phyloP scores from a whole-genome alignment of 495 filamentous ascomycete genomes.

The Hypoxylon lenormandii region DNA sequence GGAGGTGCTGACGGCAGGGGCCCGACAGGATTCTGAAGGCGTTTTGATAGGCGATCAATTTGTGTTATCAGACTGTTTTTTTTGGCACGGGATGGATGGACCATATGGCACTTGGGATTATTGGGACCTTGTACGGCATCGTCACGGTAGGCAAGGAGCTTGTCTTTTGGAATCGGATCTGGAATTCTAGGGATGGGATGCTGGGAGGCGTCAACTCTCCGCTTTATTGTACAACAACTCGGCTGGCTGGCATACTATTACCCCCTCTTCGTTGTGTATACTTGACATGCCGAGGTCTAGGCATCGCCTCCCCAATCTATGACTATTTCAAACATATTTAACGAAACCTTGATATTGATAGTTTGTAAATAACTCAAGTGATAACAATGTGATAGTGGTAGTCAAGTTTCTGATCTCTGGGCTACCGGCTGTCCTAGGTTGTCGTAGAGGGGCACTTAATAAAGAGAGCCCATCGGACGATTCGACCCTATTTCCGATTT shows the following conservation, averaged over 20 bases:
- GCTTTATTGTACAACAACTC: constrained; percentile 30
- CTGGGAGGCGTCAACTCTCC: constrained; percentile 16
- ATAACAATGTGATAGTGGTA: too few species aligned
- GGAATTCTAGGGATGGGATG: constrained; percentile 16
- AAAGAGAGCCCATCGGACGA: too few species aligned
- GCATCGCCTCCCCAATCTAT: constrained; percentile 14
- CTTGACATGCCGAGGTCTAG: neutral
- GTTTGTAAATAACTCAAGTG: too few species aligned
- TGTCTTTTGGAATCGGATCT: constrained; percentile 18
- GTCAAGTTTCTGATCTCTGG: too few species aligned
- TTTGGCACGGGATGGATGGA: neutral
- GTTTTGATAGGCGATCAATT: neutral
- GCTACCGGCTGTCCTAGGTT: too few species aligned
- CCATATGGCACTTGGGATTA: constrained; percentile 20
- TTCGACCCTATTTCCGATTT: too few species aligned
- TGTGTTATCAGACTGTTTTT: neutral
- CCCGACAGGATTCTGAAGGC: constrained; percentile 62
- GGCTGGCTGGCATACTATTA: constrained; percentile 19
- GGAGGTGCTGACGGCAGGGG: constrained; percentile 68
- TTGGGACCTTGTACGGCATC: constrained; percentile 28
- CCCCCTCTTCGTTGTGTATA: constrained; percentile 30
- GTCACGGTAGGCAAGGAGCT: constrained; percentile 15
- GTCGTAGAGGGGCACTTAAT: too few species aligned
- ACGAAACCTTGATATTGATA: neutral
- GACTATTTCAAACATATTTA: constrained; percentile 14